Evolutionary conservation across 768 basidiomycete species (phyloP), one percentile per base, ranked within the genome.

Genomic region (Termitomyces titanicus): DNA sequence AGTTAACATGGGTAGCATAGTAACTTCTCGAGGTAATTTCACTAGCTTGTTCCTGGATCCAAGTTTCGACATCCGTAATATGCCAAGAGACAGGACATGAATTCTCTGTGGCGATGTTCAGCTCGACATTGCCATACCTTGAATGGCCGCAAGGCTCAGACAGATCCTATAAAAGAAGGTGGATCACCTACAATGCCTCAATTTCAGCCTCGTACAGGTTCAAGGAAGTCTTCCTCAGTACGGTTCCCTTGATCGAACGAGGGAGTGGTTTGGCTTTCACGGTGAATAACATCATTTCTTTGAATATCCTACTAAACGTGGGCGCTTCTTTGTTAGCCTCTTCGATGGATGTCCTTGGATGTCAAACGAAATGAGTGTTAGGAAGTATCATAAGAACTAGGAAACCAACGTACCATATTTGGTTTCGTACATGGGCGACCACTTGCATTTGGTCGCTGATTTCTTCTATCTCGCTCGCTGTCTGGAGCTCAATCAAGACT

Each of bases 271-370:
- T 78, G 0, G 64, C 68, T 3, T 63, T 62, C 7, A 68, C 62
- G 0, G 78, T 68, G 15, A 80, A 64, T 27, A 81, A 34, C 33
- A 83, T 77, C 77, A 82, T 78, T 58, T 82, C 76, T 55, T 76
- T 77, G 65, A 75, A 77, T 10, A 79, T 70, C n/a, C 72, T 67
- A 54, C 74, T 75, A 44, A 72, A 76, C 0, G 66, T 51, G 0
- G 77, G 75, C 0, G 71, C 70, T 3, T 58, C 61, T 13, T 57
- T 63, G 58, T 79, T 80, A 0, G 75, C 77, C 34, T 76, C 70
- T 24, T 76, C 75, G 3, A 78, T 69, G 11, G 64, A 57, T 1
- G 64, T 68, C 72, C 72, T 78, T 10, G 15, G 29, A 29, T n/a
- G 39, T 17, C 39, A 1, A 17, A 38, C n/a, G 11, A 18, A 38